phyloP scores from a whole-genome alignment of 306 rosid species.

The Prunus mongolica region DNA sequence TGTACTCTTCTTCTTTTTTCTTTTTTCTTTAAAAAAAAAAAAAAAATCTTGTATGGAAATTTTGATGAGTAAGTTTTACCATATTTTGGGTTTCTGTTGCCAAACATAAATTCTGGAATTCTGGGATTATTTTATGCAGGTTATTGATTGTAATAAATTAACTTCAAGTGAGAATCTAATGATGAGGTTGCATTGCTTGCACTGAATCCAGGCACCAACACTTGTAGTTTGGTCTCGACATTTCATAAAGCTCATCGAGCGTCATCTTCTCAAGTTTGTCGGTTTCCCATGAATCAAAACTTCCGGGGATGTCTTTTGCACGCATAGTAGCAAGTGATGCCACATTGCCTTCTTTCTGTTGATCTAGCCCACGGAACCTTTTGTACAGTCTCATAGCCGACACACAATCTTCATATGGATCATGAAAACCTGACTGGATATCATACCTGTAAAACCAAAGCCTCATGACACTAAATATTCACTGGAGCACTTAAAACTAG shows the following conservation, averaged over 20 bases:
- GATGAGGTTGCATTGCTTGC: constrained; percentile 14
- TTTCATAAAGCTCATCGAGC: no score
- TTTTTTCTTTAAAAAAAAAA: no score
- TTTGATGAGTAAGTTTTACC: no score
- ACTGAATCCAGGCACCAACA: no score
- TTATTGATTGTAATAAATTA: neutral
- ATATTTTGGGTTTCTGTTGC: no score
- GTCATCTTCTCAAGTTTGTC: constrained; percentile 1
- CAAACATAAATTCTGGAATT: no score
- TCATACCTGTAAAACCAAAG: constrained; percentile 59
- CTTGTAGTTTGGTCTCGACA: no score
- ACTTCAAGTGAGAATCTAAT: neutral
- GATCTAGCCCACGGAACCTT: constrained; percentile 54
- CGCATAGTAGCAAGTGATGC: constrained; percentile 12
- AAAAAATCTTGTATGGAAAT: no score
- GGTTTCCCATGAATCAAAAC: constrained; percentile 33
- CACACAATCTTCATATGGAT: constrained; percentile 69
- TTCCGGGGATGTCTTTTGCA: neutral
- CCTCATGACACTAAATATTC: constrained; percentile 13
- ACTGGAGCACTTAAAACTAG: neutral
- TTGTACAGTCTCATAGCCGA: constrained; percentile 76
- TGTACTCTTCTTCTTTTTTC: no score
- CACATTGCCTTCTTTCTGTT: constrained; percentile 28
- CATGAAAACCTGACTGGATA: constrained; percentile 56
- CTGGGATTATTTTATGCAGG: no score